Base-by-base conservation (phyloP, 345 rosid genomes). In the Garcia nutans region DNA sequence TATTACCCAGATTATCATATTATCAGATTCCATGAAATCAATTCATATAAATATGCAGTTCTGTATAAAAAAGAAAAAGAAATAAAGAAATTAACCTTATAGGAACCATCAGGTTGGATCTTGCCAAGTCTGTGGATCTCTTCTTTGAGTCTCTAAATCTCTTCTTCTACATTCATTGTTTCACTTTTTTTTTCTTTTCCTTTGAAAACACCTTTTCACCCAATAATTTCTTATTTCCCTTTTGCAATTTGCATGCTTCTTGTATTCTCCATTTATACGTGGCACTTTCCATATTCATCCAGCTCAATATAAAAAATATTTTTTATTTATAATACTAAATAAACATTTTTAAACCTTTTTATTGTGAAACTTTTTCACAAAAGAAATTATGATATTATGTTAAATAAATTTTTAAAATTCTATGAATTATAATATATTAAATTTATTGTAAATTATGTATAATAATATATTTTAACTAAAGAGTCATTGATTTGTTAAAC, bases 151-250 rank as follows among this genome's bases (percentile, higher is more conserved):
- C 91, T 83, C 80, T 76, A 87, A 13, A 93, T 89, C 83, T 95
- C 99, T 82, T 93, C 97, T 60, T 88, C 97, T 58, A 95, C 97
- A 77, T 91, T 93, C 99, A 95, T 91, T 71, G 81, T 77, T 75
- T 80, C 64, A 17, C 20, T 33, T 62, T 23, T 62, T 68, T 74
- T 60, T 62, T 68, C 73, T 60, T 64, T 47, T 65, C 3, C 28
- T 15, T 13, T 11, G 1, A 2, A 37, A 63, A 16, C 8, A 50
- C n/a, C 49, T 26, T 62, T 24, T 58, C 33, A 16, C 66, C 47
- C 31, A 0, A n/a, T n/a, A 6, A 47, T 73, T 47, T 20, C 50
- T 62, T 31, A 3, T 63, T 69, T 17, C 1, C n/a, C 19, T 41
- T 37, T 16, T 24, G 15, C 31, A 72, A 37, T 37, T 37, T 37